Evolutionary conservation across 345 rosid genomes (phyloP).

Genomic region (Capsella bursapastoris): DNA sequence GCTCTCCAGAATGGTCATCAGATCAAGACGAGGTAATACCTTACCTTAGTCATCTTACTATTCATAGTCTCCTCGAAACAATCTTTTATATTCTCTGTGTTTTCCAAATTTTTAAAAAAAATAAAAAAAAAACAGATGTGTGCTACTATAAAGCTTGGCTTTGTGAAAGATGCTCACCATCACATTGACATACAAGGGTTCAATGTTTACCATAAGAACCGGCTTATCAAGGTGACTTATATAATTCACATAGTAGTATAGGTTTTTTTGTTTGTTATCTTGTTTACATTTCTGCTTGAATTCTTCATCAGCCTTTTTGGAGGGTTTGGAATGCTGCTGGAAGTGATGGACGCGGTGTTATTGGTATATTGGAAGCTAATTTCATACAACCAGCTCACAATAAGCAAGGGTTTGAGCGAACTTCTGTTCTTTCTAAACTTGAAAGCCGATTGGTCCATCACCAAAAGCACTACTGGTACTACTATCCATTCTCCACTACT

Average conservation of each 20-base stretch:
- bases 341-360: constrained; percentile 80
- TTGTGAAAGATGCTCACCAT: constrained; percentile 75
- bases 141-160: constrained; percentile 65
- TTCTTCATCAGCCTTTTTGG: constrained; percentile 71
- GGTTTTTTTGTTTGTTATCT: neutral
- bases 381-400: constrained; percentile 89
- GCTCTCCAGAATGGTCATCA: constrained; percentile 38
- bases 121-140: constrained; percentile 46
- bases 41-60: constrained; percentile 1
- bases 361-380: constrained; percentile 82
- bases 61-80: constrained; percentile 1
- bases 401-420: constrained; percentile 85
- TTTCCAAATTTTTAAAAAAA: neutral
- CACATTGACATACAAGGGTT: constrained; percentile 85
- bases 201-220: constrained; percentile 80
- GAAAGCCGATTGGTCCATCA: constrained; percentile 51
- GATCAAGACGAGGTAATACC: constrained; percentile 44
- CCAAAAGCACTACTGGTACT: constrained; percentile 69
- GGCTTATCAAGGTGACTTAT: constrained; percentile 70
- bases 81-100: neutral
- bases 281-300: constrained; percentile 1
- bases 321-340: constrained; percentile 90
- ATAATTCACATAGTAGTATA: neutral
- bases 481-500: neutral
- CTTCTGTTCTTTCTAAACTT: constrained; percentile 59